Percentiles rank a stretch among this genome's conserved stretches.
phyloP scores from a whole-genome alignment of 352 stramenopile species.

The Pythium angustatum region DNA sequence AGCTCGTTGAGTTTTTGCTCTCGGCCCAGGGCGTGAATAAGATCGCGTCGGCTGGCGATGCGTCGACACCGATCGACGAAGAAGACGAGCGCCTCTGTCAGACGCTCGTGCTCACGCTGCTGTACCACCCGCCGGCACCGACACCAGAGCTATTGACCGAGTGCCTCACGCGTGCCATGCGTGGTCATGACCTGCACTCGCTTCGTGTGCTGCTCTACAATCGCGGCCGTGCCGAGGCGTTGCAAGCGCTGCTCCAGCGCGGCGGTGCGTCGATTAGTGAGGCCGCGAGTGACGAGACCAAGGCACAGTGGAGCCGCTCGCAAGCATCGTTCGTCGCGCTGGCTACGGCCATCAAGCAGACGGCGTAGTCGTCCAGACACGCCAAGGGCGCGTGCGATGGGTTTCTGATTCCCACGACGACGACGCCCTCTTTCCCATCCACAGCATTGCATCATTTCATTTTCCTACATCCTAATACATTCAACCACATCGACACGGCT shows the following conservation, averaged over 20 bases:
- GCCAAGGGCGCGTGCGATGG: not conserved
- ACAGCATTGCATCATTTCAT: not conserved
- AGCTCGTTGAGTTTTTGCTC: slow-evolving; percentile 66
- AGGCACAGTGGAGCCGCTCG: slow-evolving; percentile 60
- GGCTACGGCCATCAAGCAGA: slow-evolving; percentile 78
- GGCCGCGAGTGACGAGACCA: slow-evolving; percentile 42
- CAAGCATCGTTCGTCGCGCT: slow-evolving; percentile 75
- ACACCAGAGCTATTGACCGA: slow-evolving; percentile 64
- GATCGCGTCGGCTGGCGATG: slow-evolving; percentile 4
- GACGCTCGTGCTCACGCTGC: slow-evolving; percentile 76
- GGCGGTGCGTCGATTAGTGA: slow-evolving; percentile 58
- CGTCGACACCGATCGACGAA: slow-evolving; percentile 35
- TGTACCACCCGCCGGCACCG: slow-evolving; percentile 78
- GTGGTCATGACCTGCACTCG: slow-evolving; percentile 56
- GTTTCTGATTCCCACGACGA: too few species aligned
- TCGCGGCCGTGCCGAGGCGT: slow-evolving; percentile 60
- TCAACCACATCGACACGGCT: not conserved
- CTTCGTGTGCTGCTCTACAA: slow-evolving; percentile 77
- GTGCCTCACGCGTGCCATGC: slow-evolving; percentile 58
- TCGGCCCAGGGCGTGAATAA: slow-evolving; percentile 41
- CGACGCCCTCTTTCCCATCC: too few species aligned
- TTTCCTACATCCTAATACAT: not conserved
- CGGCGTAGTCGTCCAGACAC: slow-evolving; percentile 21
- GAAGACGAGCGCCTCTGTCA: slow-evolving; percentile 71
- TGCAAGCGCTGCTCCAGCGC: slow-evolving; percentile 77